Base-by-base conservation (phyloP, 352 stramenopile genomes). In the Pythium pyrilobum region DNA sequence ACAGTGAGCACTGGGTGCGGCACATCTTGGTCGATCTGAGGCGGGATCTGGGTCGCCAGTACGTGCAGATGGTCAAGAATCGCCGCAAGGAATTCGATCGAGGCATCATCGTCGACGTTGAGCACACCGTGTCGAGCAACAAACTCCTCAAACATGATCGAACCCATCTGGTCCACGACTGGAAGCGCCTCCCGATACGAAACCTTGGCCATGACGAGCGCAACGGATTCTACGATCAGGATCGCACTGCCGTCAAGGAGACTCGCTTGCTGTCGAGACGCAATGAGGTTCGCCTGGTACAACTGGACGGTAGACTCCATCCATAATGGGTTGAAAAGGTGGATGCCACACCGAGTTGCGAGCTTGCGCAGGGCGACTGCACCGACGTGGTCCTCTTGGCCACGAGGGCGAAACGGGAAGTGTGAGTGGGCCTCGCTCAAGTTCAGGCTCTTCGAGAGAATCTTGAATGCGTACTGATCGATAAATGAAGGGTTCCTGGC, bases 401-500 rank as follows among this genome's bases (percentile, higher is more conserved):
- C 58, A 12, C 72, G 64, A 24, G 72, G 65, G 39, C 52, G 71
- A 37, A 82, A 86, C 16, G 77, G 65, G 25, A 69, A 85, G 12
- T 45, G 57, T 18, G 57, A 36, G 24, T 81, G 56, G 5, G 62
- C 52, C 29, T 77, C 62, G n/a, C 54, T 67, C 6, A 75, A 38
- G 43, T 83, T 72, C 27, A 92, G 82, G 34, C 77, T 83, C 39
- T 82, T 77, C 10, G 74, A 90, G 27, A 89, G 52, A 33, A 92
- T 92, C 42, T 71, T 56, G 41, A 90, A 87, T 27, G 81, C 81
- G 39, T 59, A 87, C 11, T 64, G 62, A 18, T 64, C 62, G 34
- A 92, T 55, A 37, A 67, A 85, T 20, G 66, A 66, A 4, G 78
- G 79, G 42, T 89, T 79, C 40, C 65, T 68, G 25, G 77, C 78